Evolutionary conservation across 768 basidiomycete genomes (phyloP), one percentile per base, ranked within the genome.

Genomic region (Mycena olivaceomarginata): DNA sequence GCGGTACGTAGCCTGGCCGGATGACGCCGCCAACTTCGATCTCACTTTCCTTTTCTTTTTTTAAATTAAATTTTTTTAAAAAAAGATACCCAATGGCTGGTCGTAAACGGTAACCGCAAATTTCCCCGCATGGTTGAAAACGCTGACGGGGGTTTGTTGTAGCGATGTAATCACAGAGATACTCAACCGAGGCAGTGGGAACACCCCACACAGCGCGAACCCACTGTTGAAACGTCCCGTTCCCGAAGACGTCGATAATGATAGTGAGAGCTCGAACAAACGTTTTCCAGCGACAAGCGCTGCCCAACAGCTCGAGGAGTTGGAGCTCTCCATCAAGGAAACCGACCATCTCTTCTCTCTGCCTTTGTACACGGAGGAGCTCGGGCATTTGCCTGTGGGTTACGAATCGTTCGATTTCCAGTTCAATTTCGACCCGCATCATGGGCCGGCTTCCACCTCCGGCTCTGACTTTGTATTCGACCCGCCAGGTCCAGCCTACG

Each of bases 141-240:
- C 4, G 10, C 43, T 60, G 39, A 11, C 31, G 31, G 31, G 53
- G 8, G 8, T 45, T 7, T 3, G 16, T 25, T 25, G 45, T 15
- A 76, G 75, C 56, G 69, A 76, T 48, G 51, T 70, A 10, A 59
- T 76, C 40, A 76, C 53, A 9, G 75, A 76, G 56, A 76, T 76
- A 51, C 69, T 76, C 43, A 66, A 76, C 56, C 68, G 75, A 4
- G 51, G 31, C 7, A 48, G 45, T 41, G 64, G 51, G 62, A 64
- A n/a, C 20, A n/a, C 22, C 18, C 60, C 62, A 6, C 15, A 22
- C 39, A 41, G 20, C 31, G 46, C 25, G 2, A n/a, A 6, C 13
- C 22, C 40, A 18, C 64, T 53, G 18, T 41, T 76, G 46, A 76
- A 76, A 67, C 69, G 75, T 41, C 56, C 20, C 9, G 5, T 46